A percentile compares a stretch with the other conserved stretches of the same genome.
These are phyloP conservation scores for Phalaenopsis hybrid DNA, from an alignment of 116 monocot genomes.

Conservation along the genomic window DNA sequence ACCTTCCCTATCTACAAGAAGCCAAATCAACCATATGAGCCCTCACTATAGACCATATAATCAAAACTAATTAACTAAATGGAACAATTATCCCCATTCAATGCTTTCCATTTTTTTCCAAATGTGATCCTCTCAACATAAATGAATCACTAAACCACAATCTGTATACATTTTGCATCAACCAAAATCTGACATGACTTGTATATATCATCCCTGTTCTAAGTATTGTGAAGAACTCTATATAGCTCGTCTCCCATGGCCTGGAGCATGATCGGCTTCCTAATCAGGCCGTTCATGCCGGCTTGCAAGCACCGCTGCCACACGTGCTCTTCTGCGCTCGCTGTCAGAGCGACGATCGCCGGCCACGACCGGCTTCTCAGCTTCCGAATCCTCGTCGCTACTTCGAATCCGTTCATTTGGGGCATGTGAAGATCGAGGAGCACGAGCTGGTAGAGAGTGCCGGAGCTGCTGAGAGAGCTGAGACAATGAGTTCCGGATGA, in stretches of 20 bases:
- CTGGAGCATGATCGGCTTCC: constrained; percentile 24
- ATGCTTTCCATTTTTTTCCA: neutral
- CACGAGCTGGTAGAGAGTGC: constrained; percentile 19
- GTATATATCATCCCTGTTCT: neutral
- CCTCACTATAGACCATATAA: neutral
- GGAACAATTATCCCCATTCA: neutral
- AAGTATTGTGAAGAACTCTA: constrained; percentile 21
- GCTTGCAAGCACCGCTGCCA: constrained; percentile 22
- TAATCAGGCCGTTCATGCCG: constrained; percentile 31
- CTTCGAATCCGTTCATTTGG: constrained; percentile 23
- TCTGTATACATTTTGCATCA: neutral
- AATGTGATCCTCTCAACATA: neutral
- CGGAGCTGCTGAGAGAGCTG: constrained; percentile 9
- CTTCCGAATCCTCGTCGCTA: constrained; percentile 20
- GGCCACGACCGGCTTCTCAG: constrained; percentile 18
- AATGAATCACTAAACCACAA: neutral
- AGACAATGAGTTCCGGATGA: constrained; percentile 26
- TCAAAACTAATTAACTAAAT: neutral
- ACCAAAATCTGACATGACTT: neutral
- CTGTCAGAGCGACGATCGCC: constrained; percentile 17
- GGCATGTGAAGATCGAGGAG: constrained; percentile 28
- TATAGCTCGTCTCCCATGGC: constrained; percentile 19
- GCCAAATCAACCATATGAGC: neutral
- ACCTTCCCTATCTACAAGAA: neutral
- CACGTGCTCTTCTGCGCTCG: constrained; percentile 13